Base-by-base conservation (phyloP, 768 basidiomycete genomes). In the Cystofilobasidium capitatum region DNA sequence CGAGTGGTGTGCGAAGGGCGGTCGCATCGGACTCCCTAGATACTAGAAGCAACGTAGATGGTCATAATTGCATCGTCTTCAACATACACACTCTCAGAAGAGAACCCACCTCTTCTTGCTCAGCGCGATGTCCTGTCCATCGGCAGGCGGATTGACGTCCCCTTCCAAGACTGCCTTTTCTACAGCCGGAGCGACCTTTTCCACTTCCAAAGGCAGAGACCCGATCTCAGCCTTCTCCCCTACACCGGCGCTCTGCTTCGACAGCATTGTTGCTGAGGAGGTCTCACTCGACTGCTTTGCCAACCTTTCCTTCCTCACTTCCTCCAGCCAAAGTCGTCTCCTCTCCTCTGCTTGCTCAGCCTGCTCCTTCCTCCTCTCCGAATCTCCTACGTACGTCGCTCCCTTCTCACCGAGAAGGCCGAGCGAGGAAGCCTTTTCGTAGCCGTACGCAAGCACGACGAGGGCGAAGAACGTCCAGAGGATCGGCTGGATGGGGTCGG, bases 11-110 rank as follows among this genome's bases (percentile, higher is more conserved):
- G 54, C 26, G 6, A 47, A 35, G 14, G 66, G 66, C 22, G 66
- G 66, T 22, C 37, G 57, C 33, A 63, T 68, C 29, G 66, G 66
- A 2, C 40, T 68, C 14, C 61, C 66, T 44, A 24, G 66, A 22
- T 68, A 62, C 24, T 68, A 60, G 24, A 47, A 42, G 40, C 20
- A 10, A 42, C 20, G 10, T 42, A 42, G 20, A 42, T 42, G 40
- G 10, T 20, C 20, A 20, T 22, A 12, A 24, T 49, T 16, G 20
- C 7, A 49, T 20, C 7, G 17, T 12, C 45, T 8, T 8, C 22
- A 31, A 31, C 8, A 22, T 55, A 31, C 51, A 51, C 13, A 12
- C 49, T 3, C 49, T 55, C 51, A 55, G 51, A 55, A 55, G 51
- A 55, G 20, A 12, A 26, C 12, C 51, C 51, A 55, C 14, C 51